Evolutionary conservation across 2,329 filamentous ascomycete genomes (phyloP).

Genomic region (Ceratocystis eucalypticola): DNA sequence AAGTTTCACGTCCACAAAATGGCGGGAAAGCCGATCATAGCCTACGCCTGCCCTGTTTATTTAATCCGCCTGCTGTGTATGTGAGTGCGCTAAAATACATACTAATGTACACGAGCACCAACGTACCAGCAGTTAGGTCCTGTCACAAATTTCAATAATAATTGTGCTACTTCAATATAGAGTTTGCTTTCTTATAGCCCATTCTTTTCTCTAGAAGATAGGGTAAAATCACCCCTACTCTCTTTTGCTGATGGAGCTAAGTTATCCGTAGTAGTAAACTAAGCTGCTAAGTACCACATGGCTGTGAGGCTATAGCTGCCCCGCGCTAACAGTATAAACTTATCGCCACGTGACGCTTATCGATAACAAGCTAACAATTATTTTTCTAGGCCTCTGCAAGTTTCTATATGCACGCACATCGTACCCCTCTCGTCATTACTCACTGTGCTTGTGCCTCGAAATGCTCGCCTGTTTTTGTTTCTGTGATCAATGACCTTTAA

Average conservation of each 20-base stretch:
- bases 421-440: background rate
- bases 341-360: constrained; percentile 1
- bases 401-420: background rate
- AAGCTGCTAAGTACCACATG: background rate
- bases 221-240: too few species aligned
- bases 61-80: background rate
- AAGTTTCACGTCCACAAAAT: background rate
- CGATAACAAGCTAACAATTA: background rate
- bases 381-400: background rate
- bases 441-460: background rate
- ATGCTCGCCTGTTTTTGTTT: background rate
- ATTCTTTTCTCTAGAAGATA: too few species aligned
- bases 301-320: background rate
- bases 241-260: too few species aligned
- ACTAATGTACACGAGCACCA: background rate
- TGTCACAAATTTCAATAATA: too few species aligned
- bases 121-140: too few species aligned
- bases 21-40: background rate
- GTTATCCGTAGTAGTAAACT: background rate
- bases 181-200: too few species aligned
- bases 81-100: background rate
- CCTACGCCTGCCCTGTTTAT: background rate
- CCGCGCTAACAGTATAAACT: background rate
- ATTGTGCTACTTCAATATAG: too few species aligned
- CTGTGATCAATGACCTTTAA: constrained; percentile 9